These are phyloP conservation scores for Fusarium sp. DNA, from an alignment of 2,329 filamentous ascomycete species.

Conservation along the genomic window DNA sequence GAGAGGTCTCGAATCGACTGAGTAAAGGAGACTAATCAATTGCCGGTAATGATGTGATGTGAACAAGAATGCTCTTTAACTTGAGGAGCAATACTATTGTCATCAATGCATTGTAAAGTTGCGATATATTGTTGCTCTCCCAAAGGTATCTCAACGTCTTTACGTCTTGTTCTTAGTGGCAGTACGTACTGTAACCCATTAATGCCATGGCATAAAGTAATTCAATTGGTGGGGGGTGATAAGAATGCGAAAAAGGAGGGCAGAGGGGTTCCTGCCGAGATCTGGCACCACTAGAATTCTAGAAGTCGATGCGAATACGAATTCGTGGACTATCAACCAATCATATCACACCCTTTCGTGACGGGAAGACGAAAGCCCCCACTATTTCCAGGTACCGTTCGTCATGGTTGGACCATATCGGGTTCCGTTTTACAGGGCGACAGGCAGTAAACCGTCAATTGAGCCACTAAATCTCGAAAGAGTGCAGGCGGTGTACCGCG, in stretches of 20 bases:
- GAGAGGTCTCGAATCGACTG: neutral
- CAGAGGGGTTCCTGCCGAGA: constrained; percentile 20
- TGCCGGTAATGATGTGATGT: neutral
- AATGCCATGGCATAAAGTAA: neutral
- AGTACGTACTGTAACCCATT: constrained; percentile 23
- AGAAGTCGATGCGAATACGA: constrained; percentile 42
- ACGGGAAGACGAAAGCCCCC: neutral
- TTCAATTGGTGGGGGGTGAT: constrained; percentile 23
- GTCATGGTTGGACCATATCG: constrained; percentile 5
- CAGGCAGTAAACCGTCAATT: constrained; percentile 11
- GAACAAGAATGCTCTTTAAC: neutral
- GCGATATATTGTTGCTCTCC: neutral
- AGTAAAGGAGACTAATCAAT: constrained; percentile 8
- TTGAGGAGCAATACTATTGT: neutral
- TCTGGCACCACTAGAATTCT: constrained; percentile 27
- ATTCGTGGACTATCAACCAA: constrained; percentile 24
- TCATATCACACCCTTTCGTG: constrained; percentile 20
- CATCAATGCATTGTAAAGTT: neutral
- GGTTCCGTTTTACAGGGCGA: constrained; percentile 25
- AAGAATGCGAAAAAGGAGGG: constrained; percentile 43
- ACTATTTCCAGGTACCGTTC: constrained; percentile 33
- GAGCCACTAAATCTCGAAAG: constrained; percentile 26
- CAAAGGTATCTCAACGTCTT: neutral
- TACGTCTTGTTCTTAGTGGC: neutral
- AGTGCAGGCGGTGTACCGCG: constrained; percentile 33